phyloP scores from a whole-genome alignment of 2,329 filamentous ascomycete genomes.

The Cytospora leucostoma region DNA sequence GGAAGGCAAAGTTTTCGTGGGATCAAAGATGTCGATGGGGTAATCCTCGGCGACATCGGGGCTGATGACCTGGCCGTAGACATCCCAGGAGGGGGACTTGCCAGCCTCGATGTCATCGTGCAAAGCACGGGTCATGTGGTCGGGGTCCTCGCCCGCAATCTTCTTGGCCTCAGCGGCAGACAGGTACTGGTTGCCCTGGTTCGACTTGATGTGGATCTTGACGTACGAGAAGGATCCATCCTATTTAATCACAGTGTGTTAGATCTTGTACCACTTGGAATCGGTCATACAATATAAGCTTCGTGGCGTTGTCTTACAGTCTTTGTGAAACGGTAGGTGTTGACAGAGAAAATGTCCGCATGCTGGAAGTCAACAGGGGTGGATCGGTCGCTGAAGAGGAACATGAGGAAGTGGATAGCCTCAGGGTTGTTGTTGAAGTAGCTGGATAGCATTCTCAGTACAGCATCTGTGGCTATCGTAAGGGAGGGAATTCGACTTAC shows the following conservation, averaged over 20 bases:
- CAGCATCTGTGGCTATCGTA: background rate
- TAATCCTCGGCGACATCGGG: slow-evolving; percentile 51
- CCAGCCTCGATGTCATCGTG: slow-evolving; percentile 48
- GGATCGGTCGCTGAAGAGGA: slow-evolving; percentile 52
- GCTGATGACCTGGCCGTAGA: slow-evolving; percentile 56
- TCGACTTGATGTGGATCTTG: slow-evolving; percentile 27
- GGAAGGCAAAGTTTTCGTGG: slow-evolving; percentile 57
- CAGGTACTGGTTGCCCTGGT: slow-evolving; percentile 18
- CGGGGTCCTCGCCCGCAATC: slow-evolving; percentile 40
- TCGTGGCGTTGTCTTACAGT: slow-evolving; percentile 27
- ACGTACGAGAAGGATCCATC: slow-evolving; percentile 27
- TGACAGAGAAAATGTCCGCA: slow-evolving; percentile 49
- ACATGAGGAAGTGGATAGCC: slow-evolving; percentile 53
- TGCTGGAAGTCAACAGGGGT: slow-evolving; percentile 49
- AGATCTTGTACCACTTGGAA: background rate
- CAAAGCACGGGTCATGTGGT: slow-evolving; percentile 52
- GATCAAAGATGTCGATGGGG: slow-evolving; percentile 55
- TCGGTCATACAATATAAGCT: background rate
- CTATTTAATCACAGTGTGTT: slow-evolving; percentile 3
- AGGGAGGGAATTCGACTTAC: slow-evolving; percentile 10
- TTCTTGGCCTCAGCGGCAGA: slow-evolving; percentile 9
- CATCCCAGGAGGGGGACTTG: slow-evolving; percentile 51
- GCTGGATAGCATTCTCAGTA: slow-evolving; percentile 25
- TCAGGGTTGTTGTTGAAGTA: slow-evolving; percentile 43
- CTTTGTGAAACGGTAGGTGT: slow-evolving; percentile 51